Evolutionary conservation across 2,329 filamentous ascomycete genomes (phyloP).

Genomic region (Pestalotiopsis sp.): DNA sequence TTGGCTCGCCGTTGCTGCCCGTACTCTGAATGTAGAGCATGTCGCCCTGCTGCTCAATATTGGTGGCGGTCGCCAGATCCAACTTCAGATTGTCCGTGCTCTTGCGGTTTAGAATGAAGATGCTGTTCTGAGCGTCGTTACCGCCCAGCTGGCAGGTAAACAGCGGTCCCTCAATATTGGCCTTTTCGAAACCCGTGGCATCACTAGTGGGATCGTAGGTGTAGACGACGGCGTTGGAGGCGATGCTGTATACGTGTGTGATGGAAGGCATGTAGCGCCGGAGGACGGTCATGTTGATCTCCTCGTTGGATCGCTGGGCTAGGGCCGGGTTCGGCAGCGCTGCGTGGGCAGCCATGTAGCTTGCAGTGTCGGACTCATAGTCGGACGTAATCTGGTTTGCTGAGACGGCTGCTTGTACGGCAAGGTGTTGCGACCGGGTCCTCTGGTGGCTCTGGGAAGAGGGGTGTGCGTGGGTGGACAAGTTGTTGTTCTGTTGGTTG

Average conservation of each 20-base stretch:
- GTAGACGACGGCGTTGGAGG: slow-evolving; percentile 86
- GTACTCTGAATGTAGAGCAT: slow-evolving; percentile 32
- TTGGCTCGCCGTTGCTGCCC: slow-evolving; percentile 25
- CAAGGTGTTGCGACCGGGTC: slow-evolving; percentile 30
- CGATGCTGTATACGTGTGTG: slow-evolving; percentile 74
- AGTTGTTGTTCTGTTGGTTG: slow-evolving; percentile 22
- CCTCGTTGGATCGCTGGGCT: slow-evolving; percentile 73
- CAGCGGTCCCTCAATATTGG: slow-evolving; percentile 81
- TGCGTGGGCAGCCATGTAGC: slow-evolving; percentile 46
- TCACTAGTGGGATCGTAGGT: slow-evolving; percentile 64
- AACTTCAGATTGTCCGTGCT: slow-evolving; percentile 72
- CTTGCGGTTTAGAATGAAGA: slow-evolving; percentile 75
- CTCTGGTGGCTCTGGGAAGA: slow-evolving; percentile 35
- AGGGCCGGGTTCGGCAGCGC: slow-evolving; percentile 50
- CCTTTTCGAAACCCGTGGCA: slow-evolving; percentile 73
- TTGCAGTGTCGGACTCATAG: slow-evolving; percentile 68
- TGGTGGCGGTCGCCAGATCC: slow-evolving; percentile 60
- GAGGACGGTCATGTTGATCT: slow-evolving; percentile 86
- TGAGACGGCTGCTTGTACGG: slow-evolving; percentile 20
- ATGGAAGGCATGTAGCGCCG: slow-evolving; percentile 79
- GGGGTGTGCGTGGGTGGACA: slow-evolving; percentile 15
- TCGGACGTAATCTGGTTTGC: slow-evolving; percentile 44
- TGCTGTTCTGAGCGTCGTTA: slow-evolving; percentile 50
- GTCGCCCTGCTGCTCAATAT: slow-evolving; percentile 55
- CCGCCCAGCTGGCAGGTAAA: slow-evolving; percentile 71